Conservation (phyloP, 78 protist species). For the Dictyostelium intermedium region DNA sequence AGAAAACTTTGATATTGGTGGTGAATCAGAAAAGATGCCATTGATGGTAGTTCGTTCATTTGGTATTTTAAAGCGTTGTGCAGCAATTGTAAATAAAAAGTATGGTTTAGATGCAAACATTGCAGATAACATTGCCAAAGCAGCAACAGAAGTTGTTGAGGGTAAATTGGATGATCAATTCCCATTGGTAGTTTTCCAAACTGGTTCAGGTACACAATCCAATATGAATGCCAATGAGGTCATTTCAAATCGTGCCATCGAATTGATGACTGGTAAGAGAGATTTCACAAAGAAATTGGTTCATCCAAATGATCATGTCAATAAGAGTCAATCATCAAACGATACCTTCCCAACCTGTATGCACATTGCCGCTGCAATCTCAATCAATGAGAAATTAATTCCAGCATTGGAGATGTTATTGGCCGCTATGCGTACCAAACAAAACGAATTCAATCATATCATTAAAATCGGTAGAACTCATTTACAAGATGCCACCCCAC, state of each 20-base stretch:
- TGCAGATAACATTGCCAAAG: conserved; percentile 85
- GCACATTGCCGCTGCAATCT: conserved; percentile 94
- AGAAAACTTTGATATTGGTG: conserved; percentile 91
- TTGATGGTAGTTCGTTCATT: conserved; percentile 84
- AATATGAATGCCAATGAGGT: conserved; percentile 97
- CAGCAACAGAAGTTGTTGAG: conserved; percentile 90
- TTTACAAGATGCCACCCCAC: conserved; percentile 95
- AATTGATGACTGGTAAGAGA: conserved; percentile 88
- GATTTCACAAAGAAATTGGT: conserved; percentile 90
- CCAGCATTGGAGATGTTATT: conserved; percentile 81
- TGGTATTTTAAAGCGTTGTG: conserved; percentile 94
- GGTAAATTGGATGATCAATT: conserved; percentile 93
- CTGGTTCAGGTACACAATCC: conserved; percentile 97
- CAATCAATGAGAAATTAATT: conserved; percentile 30
- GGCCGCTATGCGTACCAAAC: conserved; percentile 81
- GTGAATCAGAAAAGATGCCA: conserved; percentile 88
- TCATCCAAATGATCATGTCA: conserved; percentile 98
- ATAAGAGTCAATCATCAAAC: conserved; percentile 93
- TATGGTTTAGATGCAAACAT: conserved; percentile 77
- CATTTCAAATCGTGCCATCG: conserved; percentile 91
- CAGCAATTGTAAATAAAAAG: conserved; percentile 87
- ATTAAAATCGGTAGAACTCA: conserved; percentile 98
- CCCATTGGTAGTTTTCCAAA: conserved; percentile 95
- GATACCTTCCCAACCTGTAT: conserved; percentile 98
- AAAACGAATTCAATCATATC: conserved; percentile 77